These are phyloP conservation scores for Talaromyces wortmannii DNA, from an alignment of 495 filamentous ascomycete species.

Conservation along the genomic window DNA sequence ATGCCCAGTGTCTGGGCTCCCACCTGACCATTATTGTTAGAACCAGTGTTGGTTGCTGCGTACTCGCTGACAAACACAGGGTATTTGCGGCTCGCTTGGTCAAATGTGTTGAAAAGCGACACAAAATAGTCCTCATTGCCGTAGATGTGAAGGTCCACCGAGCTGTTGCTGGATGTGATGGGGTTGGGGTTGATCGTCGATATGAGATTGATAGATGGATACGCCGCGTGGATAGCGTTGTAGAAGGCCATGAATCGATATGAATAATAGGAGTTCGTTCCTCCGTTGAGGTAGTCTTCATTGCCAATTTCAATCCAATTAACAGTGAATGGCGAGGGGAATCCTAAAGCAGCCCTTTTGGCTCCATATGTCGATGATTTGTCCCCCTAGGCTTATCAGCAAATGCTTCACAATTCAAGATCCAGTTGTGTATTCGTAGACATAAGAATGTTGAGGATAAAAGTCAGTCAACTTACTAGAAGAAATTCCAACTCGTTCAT, in stretches of 20 bases:
- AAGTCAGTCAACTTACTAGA: constrained; percentile 23
- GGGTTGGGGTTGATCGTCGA: constrained; percentile 32
- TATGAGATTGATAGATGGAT: constrained; percentile 43
- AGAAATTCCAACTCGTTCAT: constrained; percentile 56
- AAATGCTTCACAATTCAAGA: no score
- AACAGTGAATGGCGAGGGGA: constrained; percentile 38
- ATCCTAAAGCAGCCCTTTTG: constrained; percentile 35
- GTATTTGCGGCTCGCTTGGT: constrained; percentile 36
- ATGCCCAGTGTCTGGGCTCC: constrained; percentile 43
- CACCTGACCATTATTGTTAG: constrained; percentile 19
- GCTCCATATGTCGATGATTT: constrained; percentile 28
- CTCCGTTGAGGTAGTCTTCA: constrained; percentile 43
- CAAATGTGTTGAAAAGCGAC: constrained; percentile 48
- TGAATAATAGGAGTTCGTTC: constrained; percentile 26
- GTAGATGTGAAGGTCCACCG: constrained; percentile 46
- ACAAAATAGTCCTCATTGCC: constrained; percentile 41
- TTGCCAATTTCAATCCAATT: constrained; percentile 48
- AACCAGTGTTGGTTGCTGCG: constrained; percentile 45
- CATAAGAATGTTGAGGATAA: no score
- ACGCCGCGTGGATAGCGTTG: constrained; percentile 39
- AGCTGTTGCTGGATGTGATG: constrained; percentile 21
- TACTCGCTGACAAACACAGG: constrained; percentile 48
- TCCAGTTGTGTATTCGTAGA: no score
- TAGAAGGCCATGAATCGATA: constrained; percentile 40
- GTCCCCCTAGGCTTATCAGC: not conserved